Evolutionary conservation across 305 asterid species (phyloP).

Genomic region (Fraxinus baroniana): DNA sequence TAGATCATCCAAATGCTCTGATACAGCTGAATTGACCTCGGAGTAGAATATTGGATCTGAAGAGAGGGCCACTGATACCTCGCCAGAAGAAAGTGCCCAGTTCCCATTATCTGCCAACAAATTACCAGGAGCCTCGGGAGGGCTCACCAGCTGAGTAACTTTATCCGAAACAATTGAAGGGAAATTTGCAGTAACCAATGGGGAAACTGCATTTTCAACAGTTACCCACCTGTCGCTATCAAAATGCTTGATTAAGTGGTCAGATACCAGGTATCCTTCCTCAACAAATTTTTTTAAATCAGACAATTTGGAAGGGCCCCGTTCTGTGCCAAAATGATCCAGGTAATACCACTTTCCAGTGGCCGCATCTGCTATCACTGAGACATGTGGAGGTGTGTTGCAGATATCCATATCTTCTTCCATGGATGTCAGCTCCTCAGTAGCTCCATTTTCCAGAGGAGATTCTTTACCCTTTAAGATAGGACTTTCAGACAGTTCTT

Average conservation of each 20-base stretch:
- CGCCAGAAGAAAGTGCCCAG: constrained; percentile 33
- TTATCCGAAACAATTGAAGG: constrained; percentile 77
- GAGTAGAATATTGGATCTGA: constrained; percentile 31
- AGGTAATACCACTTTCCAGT: constrained; percentile 90
- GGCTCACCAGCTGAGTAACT: constrained; percentile 80
- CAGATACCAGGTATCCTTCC: constrained; percentile 85
- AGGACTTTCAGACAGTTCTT: constrained; percentile 44
- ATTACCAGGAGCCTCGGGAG: constrained; percentile 99
- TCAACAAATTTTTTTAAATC: constrained; percentile 75
- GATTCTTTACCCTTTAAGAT: constrained; percentile 37
- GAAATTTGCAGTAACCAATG: constrained; percentile 58
- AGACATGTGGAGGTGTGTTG: constrained; percentile 90
- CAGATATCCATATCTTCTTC: constrained; percentile 99
- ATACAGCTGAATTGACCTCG: constrained; percentile 32
- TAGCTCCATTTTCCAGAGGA: constrained; percentile 56
- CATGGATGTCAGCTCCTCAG: constrained; percentile 83
- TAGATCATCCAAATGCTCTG: constrained; percentile 46
- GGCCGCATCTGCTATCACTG: constrained; percentile 52
- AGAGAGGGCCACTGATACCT: constrained; percentile 35
- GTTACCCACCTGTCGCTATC: constrained; percentile 95
- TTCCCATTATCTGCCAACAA: constrained; percentile 64
- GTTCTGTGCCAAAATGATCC: constrained; percentile 73
- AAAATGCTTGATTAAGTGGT: constrained; percentile 83
- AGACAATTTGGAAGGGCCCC: constrained; percentile 81
- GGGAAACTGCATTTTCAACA: constrained; percentile 96